Base-by-base conservation (phyloP, 352 stramenopile genomes). In the Saprolegnia parasitica region DNA sequence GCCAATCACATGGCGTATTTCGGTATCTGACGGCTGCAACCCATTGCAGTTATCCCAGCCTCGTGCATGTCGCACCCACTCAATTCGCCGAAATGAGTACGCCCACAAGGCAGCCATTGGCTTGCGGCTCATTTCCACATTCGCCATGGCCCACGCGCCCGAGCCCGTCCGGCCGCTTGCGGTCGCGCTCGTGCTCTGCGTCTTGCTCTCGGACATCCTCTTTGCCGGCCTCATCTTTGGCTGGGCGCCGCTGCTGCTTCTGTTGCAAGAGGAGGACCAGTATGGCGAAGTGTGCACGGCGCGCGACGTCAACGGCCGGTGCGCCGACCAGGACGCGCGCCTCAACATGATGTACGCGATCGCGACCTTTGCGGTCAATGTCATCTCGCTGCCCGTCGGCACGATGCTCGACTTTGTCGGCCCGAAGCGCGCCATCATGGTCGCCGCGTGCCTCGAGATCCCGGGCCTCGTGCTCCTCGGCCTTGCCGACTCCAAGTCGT, bases 301-400 rank as follows among this genome's bases (percentile, higher is more conserved):
- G 39, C 71, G 46, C 73, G 67, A 62, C 11, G 57, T 46, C 11
- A 65, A 45, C 15, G 50, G 56, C 47, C 74, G 76, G 29, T 95
- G 87, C 60, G 73, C 83, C 29, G 81, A 71, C 10, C 88, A 96
- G 71, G 85, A 94, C 67, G 93, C 91, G 72, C 74, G 76, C n/a
- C 78, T 95, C n/a, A 93, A 94, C 71, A 81, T 96, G 76, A 85
- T 94, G 67, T 96, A 93, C 49, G 83, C 85, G 4, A 77, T 92
- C 18, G 88, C 85, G 20, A 87, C 84, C 4, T 82, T 95, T 24
- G 81, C 82, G n/a, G 81, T 89, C 67, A 95, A 94, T 42, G 80
- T 86, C 16, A 84, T 76, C 52, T 80, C 84, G 24, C 68, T 96
- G 65, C 87, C 87, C 21, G 81, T 93, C 15, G 88, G 88, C 45